A percentile compares a stretch with the other conserved stretches of the same genome.
phyloP scores from a whole-genome alignment of 306 rosid species.

The Bauhinia variegata region DNA sequence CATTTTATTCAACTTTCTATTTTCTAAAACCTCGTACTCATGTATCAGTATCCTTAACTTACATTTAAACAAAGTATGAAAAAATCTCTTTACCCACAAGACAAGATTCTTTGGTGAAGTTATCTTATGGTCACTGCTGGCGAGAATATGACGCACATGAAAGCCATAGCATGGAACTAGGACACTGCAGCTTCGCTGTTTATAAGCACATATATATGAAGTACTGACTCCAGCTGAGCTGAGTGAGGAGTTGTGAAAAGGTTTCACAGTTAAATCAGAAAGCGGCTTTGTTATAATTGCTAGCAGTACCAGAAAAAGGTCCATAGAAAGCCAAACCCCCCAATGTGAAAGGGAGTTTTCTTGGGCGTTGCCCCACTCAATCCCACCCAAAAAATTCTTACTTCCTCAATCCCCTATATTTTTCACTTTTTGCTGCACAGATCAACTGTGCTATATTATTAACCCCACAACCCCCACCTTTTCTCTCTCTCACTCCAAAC shows the following conservation, averaged over 20 bases:
- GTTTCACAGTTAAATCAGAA: slow-evolving; percentile 26
- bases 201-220: neutral
- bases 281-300: neutral
- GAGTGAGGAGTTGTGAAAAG: slow-evolving; percentile 21
- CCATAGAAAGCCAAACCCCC: slow-evolving; percentile 4
- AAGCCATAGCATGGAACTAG: neutral
- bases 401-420: slow-evolving; percentile 17
- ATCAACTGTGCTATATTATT: neutral
- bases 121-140: neutral
- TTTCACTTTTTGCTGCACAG: neutral
- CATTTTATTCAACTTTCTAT: neutral
- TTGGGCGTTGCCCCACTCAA: slow-evolving; percentile 23
- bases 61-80: neutral
- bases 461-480: slow-evolving; percentile 1
- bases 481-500: neutral
- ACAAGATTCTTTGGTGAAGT: neutral
- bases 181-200: neutral
- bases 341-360: slow-evolving; percentile 29
- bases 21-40: neutral
- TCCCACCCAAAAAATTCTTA: slow-evolving; percentile 8
- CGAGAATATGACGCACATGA: neutral
- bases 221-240: neutral
- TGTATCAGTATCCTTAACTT: neutral
- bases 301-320: slow-evolving; percentile 33
- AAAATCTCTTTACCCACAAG: neutral